Percentiles rank a stretch among this genome's conserved stretches.
Conservation (phyloP, 352 stramenopile species). For the Globisporangium nunn region DNA sequence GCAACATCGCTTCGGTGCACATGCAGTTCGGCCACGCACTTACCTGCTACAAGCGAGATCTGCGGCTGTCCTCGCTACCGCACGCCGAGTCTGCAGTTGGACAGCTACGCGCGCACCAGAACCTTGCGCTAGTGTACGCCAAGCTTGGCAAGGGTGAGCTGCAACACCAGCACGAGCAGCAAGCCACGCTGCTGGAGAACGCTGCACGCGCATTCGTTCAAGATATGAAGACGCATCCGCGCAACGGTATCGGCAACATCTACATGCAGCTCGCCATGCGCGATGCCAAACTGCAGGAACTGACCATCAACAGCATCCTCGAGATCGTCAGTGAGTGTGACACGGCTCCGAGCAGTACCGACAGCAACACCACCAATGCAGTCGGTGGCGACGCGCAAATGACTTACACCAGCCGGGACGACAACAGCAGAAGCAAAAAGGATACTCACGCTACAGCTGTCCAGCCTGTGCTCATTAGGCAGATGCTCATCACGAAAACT, state of each 20-base stretch:
- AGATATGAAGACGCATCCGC: conserved; percentile 39
- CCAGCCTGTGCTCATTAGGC: conserved; percentile 8
- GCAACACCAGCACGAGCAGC: conserved; percentile 32
- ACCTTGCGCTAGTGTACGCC: conserved; percentile 58
- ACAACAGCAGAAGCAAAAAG: not conserved
- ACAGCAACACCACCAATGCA: too few species aligned
- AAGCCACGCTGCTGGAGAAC: conserved; percentile 12
- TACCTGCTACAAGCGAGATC: conserved; percentile 54
- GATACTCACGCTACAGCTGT: not conserved
- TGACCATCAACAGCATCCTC: conserved; percentile 27
- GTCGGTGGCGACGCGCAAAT: too few species aligned
- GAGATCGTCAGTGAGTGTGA: conserved; percentile 22
- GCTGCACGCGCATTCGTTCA: conserved; percentile 31
- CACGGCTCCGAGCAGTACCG: not conserved
- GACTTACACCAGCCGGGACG: too few species aligned
- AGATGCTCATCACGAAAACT: conserved; percentile 6
- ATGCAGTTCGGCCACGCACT: conserved; percentile 50
- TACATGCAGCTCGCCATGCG: conserved; percentile 43
- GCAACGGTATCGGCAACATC: conserved; percentile 51
- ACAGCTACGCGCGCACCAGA: conserved; percentile 51
- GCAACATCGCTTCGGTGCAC: conserved; percentile 54
- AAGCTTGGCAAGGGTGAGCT: conserved; percentile 39
- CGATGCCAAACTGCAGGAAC: conserved; percentile 27
- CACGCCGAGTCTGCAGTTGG: conserved; percentile 50
- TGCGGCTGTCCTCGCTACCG: conserved; percentile 27